Percentiles rank a stretch among this genome's conserved stretches.
Evolutionary conservation across 2,329 filamentous ascomycete species (phyloP).

Genomic region (Talaromyces albobiverticillius): DNA sequence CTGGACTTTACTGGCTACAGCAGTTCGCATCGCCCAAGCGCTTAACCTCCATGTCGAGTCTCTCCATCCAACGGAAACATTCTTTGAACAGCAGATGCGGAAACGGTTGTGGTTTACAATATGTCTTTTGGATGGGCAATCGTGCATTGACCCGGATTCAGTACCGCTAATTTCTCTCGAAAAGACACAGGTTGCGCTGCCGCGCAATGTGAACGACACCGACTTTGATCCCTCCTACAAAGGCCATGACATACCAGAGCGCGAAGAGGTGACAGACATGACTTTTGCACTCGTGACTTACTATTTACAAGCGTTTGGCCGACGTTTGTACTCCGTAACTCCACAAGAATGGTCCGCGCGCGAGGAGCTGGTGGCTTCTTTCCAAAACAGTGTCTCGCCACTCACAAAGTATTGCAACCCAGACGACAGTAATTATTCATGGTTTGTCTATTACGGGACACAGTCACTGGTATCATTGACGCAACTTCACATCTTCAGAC

Average conservation of each 20-base stretch:
- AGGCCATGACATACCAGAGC: slow-evolving; percentile 12
- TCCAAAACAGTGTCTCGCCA: slow-evolving; percentile 19
- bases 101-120: slow-evolving; percentile 16
- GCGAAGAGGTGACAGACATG: slow-evolving; percentile 25
- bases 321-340: slow-evolving; percentile 17
- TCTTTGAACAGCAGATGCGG: slow-evolving; percentile 15
- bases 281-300: slow-evolving; percentile 29
- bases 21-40: slow-evolving; percentile 26
- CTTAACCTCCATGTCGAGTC: slow-evolving; percentile 20
- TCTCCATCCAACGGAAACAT: slow-evolving; percentile 20
- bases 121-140: slow-evolving; percentile 13
- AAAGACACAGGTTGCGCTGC: slow-evolving; percentile 12
- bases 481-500: slow-evolving; percentile 16
- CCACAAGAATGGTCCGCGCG: slow-evolving; percentile 1
- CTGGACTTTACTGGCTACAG: slow-evolving; percentile 29
- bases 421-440: slow-evolving; percentile 25
- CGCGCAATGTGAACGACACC: slow-evolving; percentile 24
- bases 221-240: slow-evolving; percentile 22
- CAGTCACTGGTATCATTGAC: slow-evolving; percentile 22
- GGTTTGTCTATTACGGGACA: slow-evolving; percentile 28
- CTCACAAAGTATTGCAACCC: slow-evolving; percentile 30
- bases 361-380: background rate
- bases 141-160: slow-evolving; percentile 11
- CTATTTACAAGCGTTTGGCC: slow-evolving; percentile 19
- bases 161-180: slow-evolving; percentile 17